Percentiles rank a stretch among this genome's conserved stretches.
Evolutionary conservation across 1,284 basidiomycete species (phyloP).

Genomic region (Trametes pubescens): DNA sequence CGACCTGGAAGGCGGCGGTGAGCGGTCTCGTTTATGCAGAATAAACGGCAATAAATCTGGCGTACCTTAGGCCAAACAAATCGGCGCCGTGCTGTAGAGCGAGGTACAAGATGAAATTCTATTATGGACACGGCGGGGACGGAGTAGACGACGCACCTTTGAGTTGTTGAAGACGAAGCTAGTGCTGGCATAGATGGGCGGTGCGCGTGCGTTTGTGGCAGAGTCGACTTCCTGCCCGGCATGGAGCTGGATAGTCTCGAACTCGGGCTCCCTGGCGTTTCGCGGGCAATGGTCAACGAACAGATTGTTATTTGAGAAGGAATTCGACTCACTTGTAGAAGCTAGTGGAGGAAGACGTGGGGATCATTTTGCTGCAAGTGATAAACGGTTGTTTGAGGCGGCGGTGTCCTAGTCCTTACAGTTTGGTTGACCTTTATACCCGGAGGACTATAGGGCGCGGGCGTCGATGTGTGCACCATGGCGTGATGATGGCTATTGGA

Average conservation of each 20-base stretch:
- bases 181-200: conserved; percentile 83
- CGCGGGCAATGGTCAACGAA: not conserved
- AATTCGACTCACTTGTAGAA: conserved; percentile 37
- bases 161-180: conserved; percentile 85
- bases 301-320: not conserved
- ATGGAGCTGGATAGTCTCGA: conserved; percentile 86
- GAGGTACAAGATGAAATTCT: not conserved
- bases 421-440: not conserved
- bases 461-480: not conserved
- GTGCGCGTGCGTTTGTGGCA: conserved; percentile 80
- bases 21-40: not conserved
- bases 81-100: conserved; percentile 80
- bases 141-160: conserved; percentile 48
- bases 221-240: conserved; percentile 81
- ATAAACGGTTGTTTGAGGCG: not conserved
- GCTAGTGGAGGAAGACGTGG: conserved; percentile 23
- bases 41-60: not conserved
- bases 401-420: too few relatives aligned
- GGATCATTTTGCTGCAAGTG: conserved; percentile 1
- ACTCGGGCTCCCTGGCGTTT: conserved; percentile 64
- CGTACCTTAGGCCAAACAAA: conserved; percentile 76
- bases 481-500: not conserved
- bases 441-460: not conserved
- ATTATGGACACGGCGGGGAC: too few relatives aligned
- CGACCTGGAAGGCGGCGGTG: conserved; percentile 46